Percentiles rank a stretch among this genome's conserved stretches.
These are phyloP conservation scores for Kalanchoe fedtschenkoi DNA, from an alignment of 164 flowering plant genomes.

Conservation along the genomic window DNA sequence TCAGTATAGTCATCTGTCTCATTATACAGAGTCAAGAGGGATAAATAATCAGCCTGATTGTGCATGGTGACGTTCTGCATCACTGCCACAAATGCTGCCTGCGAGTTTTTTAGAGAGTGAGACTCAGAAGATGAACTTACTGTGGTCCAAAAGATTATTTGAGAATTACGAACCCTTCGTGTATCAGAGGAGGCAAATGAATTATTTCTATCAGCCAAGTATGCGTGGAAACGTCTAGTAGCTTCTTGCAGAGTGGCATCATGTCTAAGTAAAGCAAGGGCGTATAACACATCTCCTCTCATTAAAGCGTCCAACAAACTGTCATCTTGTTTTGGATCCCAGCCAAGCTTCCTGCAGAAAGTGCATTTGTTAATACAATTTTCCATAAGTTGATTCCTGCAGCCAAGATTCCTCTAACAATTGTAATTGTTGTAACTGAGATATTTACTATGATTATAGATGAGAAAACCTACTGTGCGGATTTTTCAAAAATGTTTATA, in stretches of 20 bases:
- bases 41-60: slow-evolving; percentile 56
- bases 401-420: too few species aligned
- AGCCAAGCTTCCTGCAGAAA: slow-evolving; percentile 63
- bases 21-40: slow-evolving; percentile 64
- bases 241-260: slow-evolving; percentile 54
- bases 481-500: neutral
- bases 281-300: slow-evolving; percentile 73
- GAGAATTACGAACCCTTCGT: slow-evolving; percentile 43
- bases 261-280: slow-evolving; percentile 63
- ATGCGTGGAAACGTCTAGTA: slow-evolving; percentile 51
- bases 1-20: slow-evolving; percentile 79
- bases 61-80: slow-evolving; percentile 52
- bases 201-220: slow-evolving; percentile 61
- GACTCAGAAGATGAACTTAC: neutral
- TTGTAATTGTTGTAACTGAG: too few species aligned
- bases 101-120: slow-evolving; percentile 9
- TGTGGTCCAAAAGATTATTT: neutral
- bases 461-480: neutral
- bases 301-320: slow-evolving; percentile 75
- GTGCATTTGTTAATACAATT: neutral
- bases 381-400: too few species aligned
- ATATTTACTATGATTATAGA: neutral
- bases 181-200: slow-evolving; percentile 65
- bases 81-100: slow-evolving; percentile 82
- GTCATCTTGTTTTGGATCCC: slow-evolving; percentile 73